Evolutionary conservation across 306 rosid species (phyloP).

Genomic region (Fragaria vesca): DNA sequence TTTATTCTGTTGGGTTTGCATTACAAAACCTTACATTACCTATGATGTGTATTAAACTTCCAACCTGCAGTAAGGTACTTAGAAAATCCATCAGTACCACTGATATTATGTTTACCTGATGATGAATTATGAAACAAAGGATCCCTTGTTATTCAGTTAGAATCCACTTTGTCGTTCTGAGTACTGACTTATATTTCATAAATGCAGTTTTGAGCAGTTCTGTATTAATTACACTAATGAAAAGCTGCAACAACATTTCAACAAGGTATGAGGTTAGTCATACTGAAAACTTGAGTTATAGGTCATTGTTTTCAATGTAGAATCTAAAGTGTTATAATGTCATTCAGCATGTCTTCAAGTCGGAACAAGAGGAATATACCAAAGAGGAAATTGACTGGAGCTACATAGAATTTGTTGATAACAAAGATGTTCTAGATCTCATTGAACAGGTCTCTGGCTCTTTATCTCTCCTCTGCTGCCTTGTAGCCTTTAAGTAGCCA

Average conservation of each 20-base stretch:
- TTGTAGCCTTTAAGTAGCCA: not conserved
- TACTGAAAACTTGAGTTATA: slow-evolving; percentile 44
- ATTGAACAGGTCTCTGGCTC: slow-evolving; percentile 68
- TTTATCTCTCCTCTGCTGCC: not conserved
- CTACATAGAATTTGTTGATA: slow-evolving; percentile 85
- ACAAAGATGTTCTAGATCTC: slow-evolving; percentile 87
- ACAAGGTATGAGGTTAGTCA: slow-evolving; percentile 99
- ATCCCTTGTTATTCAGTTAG: slow-evolving; percentile 1
- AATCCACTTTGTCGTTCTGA: slow-evolving; percentile 11
- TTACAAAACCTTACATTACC: not conserved
- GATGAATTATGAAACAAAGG: not conserved
- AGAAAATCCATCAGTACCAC: slow-evolving; percentile 18
- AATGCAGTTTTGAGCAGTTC: slow-evolving; percentile 88
- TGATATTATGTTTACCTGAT: not conserved
- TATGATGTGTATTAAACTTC: slow-evolving; percentile 23
- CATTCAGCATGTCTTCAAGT: slow-evolving; percentile 89
- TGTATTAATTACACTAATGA: slow-evolving; percentile 90
- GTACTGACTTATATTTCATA: slow-evolving; percentile 24
- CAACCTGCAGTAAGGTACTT: slow-evolving; percentile 17
- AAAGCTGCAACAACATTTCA: slow-evolving; percentile 98
- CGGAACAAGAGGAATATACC: slow-evolving; percentile 88
- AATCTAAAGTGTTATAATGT: slow-evolving; percentile 43
- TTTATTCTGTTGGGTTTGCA: not conserved
- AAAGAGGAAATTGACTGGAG: slow-evolving; percentile 86
- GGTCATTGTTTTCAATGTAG: slow-evolving; percentile 25